Conservation (phyloP, 1,284 basidiomycete species). For the Rhodotorula sp. region DNA sequence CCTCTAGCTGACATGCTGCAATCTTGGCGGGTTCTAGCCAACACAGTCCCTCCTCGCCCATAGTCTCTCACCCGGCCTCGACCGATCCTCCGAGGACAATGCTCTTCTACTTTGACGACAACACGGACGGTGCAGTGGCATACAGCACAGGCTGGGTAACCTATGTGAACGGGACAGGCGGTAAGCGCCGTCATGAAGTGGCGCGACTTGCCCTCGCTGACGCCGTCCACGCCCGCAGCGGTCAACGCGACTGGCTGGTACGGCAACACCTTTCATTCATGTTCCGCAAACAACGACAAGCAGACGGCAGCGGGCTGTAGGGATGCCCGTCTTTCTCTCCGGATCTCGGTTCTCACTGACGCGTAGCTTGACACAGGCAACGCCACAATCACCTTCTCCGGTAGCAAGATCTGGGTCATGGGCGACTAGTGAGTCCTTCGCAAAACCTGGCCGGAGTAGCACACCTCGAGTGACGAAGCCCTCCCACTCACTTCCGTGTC, state of each 20-base stretch:
- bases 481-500: neutral
- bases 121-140: neutral
- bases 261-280: conserved; percentile 9
- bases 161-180: neutral
- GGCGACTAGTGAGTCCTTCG: conserved; percentile 4
- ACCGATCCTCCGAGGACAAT: neutral
- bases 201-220: neutral
- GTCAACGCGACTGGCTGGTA: conserved; percentile 10
- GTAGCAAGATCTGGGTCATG: neutral
- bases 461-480: no score
- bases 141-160: conserved; percentile 5
- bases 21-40: no score
- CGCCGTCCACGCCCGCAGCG: neutral
- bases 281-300: neutral
- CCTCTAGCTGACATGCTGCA: no score
- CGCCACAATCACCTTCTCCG: conserved; percentile 13
- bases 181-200: neutral
- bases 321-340: no score
- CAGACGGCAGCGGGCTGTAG: neutral
- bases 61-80: no score
- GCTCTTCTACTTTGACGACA: conserved; percentile 6
- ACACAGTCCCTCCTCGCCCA: no score
- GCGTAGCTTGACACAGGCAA: neutral
- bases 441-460: neutral
- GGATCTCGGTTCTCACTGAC: no score